A percentile compares a stretch with the other conserved stretches of the same genome.
Evolutionary conservation across 1,139 yeast genomes (phyloP).

Genomic region (Blastobotrys raffinosifermentans): DNA sequence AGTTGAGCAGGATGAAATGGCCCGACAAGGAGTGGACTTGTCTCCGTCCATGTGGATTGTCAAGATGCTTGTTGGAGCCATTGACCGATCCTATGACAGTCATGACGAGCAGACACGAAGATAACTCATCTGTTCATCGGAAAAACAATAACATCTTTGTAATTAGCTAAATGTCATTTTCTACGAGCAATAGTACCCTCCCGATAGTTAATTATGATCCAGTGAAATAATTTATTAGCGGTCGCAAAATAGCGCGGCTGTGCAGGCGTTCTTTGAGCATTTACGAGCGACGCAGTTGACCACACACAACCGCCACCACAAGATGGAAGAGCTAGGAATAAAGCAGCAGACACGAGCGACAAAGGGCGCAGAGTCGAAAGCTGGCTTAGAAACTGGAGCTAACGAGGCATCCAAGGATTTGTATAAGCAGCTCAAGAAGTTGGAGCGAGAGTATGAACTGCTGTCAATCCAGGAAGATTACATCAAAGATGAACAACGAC

Average conservation of each 20-base stretch:
- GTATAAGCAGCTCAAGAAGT: slow-evolving; percentile 74
- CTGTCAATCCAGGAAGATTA: slow-evolving; percentile 87
- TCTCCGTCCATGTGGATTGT: slow-evolving; percentile 32
- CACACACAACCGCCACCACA: too few relatives aligned
- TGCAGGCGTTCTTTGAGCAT: too few relatives aligned
- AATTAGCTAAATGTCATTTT: not conserved
- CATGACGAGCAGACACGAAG: slow-evolving; percentile 24
- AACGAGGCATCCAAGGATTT: slow-evolving; percentile 44
- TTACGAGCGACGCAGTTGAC: too few relatives aligned
- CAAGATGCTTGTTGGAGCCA: slow-evolving; percentile 30
- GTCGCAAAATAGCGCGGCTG: not conserved
- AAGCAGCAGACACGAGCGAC: slow-evolving; percentile 24
- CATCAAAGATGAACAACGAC: slow-evolving; percentile 96
- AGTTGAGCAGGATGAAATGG: slow-evolving; percentile 34
- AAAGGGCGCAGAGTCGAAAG: slow-evolving; percentile 15
- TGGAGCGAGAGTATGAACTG: slow-evolving; percentile 84
- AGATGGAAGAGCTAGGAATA: slow-evolving; percentile 60
- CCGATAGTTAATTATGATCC: not conserved
- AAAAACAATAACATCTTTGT: not conserved
- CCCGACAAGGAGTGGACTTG: slow-evolving; percentile 28
- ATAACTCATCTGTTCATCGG: not conserved
- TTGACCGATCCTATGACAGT: slow-evolving; percentile 29
- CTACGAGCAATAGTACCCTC: not conserved
- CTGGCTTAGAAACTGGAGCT: slow-evolving; percentile 19
- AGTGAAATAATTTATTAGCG: not conserved